phyloP scores from a whole-genome alignment of 2,329 filamentous ascomycete genomes.

The Cordyceps militaris region DNA sequence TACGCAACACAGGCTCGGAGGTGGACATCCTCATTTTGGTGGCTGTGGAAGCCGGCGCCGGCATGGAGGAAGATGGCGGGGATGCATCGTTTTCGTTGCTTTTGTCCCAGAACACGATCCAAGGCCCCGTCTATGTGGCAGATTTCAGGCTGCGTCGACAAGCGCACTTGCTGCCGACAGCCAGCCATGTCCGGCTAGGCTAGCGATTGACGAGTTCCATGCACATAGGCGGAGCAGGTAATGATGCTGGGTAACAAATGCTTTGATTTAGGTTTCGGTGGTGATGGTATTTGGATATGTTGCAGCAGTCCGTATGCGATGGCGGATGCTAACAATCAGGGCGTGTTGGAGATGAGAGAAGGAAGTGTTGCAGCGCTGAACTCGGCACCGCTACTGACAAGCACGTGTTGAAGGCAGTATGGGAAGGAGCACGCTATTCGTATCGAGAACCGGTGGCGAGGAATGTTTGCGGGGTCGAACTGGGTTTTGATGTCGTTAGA shows the following conservation, averaged over 20 bases:
- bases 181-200: slow-evolving; percentile 25
- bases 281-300: background rate
- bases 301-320: background rate
- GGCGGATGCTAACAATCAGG: background rate
- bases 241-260: background rate
- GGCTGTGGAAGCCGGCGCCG: slow-evolving; percentile 88
- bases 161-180: slow-evolving; percentile 21
- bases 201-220: slow-evolving; percentile 1
- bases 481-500: background rate
- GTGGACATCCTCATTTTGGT: slow-evolving; percentile 76
- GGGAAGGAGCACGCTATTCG: slow-evolving; percentile 6
- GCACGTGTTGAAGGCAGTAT: background rate
- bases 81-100: slow-evolving; percentile 30
- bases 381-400: background rate
- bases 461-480: background rate
- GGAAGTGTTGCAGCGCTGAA: background rate
- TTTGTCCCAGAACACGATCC: slow-evolving; percentile 32
- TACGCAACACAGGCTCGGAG: slow-evolving; percentile 84
- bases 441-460: background rate
- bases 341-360: background rate
- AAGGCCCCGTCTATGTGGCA: slow-evolving; percentile 36
- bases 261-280: background rate
- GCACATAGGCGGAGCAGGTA: slow-evolving; percentile 5
- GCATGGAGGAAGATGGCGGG: slow-evolving; percentile 92
- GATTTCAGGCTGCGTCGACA: slow-evolving; percentile 43